These are phyloP conservation scores for Petrea volubilis DNA, from an alignment of 257 asterid species.

Conservation along the genomic window DNA sequence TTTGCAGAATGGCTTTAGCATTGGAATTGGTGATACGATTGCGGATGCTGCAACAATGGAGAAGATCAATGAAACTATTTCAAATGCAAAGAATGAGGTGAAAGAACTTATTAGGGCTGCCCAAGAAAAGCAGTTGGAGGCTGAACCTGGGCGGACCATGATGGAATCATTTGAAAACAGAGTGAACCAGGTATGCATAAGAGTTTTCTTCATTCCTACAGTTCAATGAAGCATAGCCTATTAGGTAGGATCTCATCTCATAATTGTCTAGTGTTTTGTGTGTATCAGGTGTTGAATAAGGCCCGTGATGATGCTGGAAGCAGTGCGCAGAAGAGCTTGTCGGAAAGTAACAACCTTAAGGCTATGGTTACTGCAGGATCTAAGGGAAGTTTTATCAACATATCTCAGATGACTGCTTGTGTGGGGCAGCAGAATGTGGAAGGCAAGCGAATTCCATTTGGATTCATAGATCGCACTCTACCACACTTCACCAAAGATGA, in stretches of 20 bases:
- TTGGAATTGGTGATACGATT: conserved; percentile 98
- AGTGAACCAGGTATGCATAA: conserved; percentile 79
- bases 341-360: conserved; percentile 96
- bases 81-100: conserved; percentile 87
- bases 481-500: conserved; percentile 97
- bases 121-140: conserved; percentile 81
- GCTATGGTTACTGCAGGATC: conserved; percentile 99
- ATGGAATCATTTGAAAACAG: conserved; percentile 96
- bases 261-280: conserved; percentile 16
- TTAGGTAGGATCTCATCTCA: too few species aligned
- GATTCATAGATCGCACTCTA: conserved; percentile 84
- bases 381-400: conserved; percentile 97
- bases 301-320: conserved; percentile 99
- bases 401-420: conserved; percentile 99
- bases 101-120: conserved; percentile 74
- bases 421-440: conserved; percentile 99
- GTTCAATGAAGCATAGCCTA: conserved; percentile 1
- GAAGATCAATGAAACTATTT: conserved; percentile 78
- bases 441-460: conserved; percentile 98
- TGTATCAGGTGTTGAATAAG: conserved; percentile 86
- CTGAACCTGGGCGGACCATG: conserved; percentile 99
- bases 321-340: conserved; percentile 94
- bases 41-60: conserved; percentile 96
- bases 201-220: conserved; percentile 4
- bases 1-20: conserved; percentile 90